phyloP scores from a whole-genome alignment of 2,329 filamentous ascomycete species.

The Epichloe glyceriae region DNA sequence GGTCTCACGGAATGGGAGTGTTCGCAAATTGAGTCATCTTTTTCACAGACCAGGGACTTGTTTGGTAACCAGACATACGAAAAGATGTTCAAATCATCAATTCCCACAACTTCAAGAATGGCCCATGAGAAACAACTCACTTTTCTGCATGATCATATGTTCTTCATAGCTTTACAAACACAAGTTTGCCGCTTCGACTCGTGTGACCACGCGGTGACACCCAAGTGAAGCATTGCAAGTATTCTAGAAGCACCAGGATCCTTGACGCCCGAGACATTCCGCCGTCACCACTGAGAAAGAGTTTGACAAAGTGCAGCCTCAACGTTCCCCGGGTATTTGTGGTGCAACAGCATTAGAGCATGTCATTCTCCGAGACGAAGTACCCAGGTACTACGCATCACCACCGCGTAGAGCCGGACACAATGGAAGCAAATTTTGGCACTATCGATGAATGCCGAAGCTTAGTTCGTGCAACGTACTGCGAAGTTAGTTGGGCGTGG shows the following conservation, averaged over 20 bases:
- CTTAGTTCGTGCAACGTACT: too few species aligned
- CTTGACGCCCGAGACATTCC: background rate
- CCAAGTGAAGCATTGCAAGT: background rate
- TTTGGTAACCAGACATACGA: too few species aligned
- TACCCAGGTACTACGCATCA: background rate
- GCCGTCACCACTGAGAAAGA: background rate
- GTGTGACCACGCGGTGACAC: constrained; percentile 1
- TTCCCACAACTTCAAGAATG: background rate
- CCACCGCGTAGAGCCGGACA: background rate
- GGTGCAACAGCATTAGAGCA: background rate
- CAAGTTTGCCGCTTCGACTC: background rate
- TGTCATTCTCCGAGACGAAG: background rate
- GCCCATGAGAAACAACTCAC: background rate
- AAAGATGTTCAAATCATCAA: background rate
- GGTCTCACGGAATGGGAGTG: background rate
- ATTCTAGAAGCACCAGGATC: constrained; percentile 2
- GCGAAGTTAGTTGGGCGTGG: too few species aligned
- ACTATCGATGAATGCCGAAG: background rate
- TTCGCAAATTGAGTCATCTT: background rate
- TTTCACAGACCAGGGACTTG: background rate
- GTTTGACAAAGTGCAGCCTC: background rate
- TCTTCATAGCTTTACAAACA: background rate
- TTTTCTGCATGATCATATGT: background rate
- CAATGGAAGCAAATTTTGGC: background rate
- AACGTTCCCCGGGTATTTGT: background rate